Evolutionary conservation across 2,329 filamentous ascomycete genomes (phyloP), one percentile per base, ranked within the genome.

Genomic region (Endocalyx cinctus): DNA sequence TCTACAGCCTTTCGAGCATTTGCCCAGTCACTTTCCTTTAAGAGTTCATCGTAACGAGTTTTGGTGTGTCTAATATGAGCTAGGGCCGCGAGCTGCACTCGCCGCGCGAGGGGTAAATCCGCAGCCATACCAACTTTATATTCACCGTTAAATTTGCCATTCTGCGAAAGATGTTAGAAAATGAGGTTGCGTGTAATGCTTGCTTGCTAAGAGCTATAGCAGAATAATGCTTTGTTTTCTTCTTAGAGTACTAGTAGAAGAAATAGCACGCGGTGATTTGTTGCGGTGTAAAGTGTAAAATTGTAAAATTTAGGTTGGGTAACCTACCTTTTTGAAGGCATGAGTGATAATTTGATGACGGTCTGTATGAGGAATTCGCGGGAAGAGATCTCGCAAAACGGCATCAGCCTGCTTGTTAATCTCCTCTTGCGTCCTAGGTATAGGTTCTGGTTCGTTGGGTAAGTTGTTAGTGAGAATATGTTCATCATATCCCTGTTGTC

Each of bases 61-160:
- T 81, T 76, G n/a, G 58, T 76, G 49, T 83, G 79, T 26, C 79
- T 69, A 47, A 83, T 82, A 48, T 82, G 78, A 35, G 79, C 77
- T 46, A 82, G 65, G 8, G 79, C 77, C 23, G 79, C 79, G 30
- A 82, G 67, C 51, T 82, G 77, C 29, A 80, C 77, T 38, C 79
- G 69, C 15, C 77, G 72, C 25, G 76, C 74, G 27, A 83, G 61
- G 8, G 75, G 63, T 29, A 82, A 62, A 30, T 74, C 63, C 22
- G 59, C 50, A 17, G 72, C 74, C 39, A 79, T 62, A 25, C 78
- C 78, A 42, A 82, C 78, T 36, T 71, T 70, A 22, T 64, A 64
- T 35, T 74, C 69, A 42, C 69, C 70, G 42, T 72, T 70, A 43
- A 68, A 70, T 27, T 55, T 63, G 26, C 62, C 59, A 35, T 72